Percentiles rank a stretch among this genome's conserved stretches.
These are phyloP conservation scores for Salix arbutifolia DNA, from an alignment of 345 rosid genomes.

Conservation along the genomic window DNA sequence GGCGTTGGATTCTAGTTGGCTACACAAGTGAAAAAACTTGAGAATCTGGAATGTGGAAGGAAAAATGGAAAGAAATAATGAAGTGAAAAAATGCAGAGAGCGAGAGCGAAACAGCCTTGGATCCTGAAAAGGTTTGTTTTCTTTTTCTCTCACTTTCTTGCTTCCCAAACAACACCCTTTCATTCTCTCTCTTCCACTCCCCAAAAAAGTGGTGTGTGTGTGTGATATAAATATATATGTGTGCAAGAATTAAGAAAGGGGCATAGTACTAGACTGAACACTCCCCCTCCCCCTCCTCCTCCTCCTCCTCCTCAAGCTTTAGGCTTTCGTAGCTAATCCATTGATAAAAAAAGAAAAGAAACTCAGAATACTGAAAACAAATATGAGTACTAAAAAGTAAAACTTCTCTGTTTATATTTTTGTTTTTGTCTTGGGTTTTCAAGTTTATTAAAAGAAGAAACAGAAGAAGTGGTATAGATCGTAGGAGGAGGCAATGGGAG, in stretches of 20 bases:
- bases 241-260: neutral
- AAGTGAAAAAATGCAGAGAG: slow-evolving; percentile 14
- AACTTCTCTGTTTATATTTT: neutral
- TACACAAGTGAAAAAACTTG: slow-evolving; percentile 2
- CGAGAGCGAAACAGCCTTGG: slow-evolving; percentile 30
- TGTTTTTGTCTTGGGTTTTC: neutral
- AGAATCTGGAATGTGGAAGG: slow-evolving; percentile 1
- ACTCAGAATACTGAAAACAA: neutral
- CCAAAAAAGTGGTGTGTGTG: slow-evolving; percentile 15
- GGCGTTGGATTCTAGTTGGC: neutral
- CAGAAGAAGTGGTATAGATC: neutral
- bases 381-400: neutral
- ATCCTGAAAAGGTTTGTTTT: slow-evolving; percentile 33
- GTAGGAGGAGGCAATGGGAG: slow-evolving; percentile 53
- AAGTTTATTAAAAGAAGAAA: neutral
- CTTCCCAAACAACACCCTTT: slow-evolving; percentile 38
- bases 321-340: neutral
- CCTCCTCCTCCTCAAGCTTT: neutral
- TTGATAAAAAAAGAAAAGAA: neutral
- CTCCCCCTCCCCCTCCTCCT: neutral
- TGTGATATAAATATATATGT: neutral
- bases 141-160: slow-evolving; percentile 29
- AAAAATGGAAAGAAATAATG: neutral
- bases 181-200: slow-evolving; percentile 16
- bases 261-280: neutral